Base-by-base conservation (phyloP, 129 eudicot species). In the Ambrosia artemisiifolia region DNA sequence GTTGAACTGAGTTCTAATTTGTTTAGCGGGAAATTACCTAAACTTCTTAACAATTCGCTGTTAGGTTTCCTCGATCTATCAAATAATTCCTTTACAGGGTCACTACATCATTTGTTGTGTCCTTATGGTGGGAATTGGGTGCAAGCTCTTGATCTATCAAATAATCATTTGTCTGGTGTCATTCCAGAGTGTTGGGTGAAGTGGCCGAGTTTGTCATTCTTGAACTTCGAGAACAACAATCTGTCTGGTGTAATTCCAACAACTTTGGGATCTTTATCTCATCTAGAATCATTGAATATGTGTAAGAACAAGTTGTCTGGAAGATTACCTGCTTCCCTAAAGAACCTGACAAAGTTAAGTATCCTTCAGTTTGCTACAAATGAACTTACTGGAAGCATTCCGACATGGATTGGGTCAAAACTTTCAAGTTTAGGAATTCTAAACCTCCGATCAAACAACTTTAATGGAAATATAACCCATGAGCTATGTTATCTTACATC, bases 31-130 rank as follows among this genome's bases (percentile, higher is more conserved):
- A n/a, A 69, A 14, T 44, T 84, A 38, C 83, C 83, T 0, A 40
- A 49, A 9, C 10, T 81, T 20, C 49, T 5, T 17, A 59, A 59
- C 33, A 7, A 9, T 59, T 59, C 65, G 1, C 63, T n/a, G 4
- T 51, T 7, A 6, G 6, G 0, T 1, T 1, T 5, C 7, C 5
- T 84, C 11, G 81, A 81, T 65, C 79, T 85, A 8, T 82, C 84
- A n/a, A 47, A 67, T 10, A 85, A 85, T 61, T 61, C 30, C 3
- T 78, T 82, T 33, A 35, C 59, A 0, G 82, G 84, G 8, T 60
- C 50, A 11, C 4, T 84, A 13, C 50, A 65, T 44, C 12, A 50
- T 71, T 81, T 84, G n/a, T 47, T 80, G 20, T 84, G 88, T 63
- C 35, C 57, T 24, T 1, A 6, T 5, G 50, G 18, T 24, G 32